Base-by-base conservation (phyloP, 768 basidiomycete species). In the Tricholoma hemisulphureum region DNA sequence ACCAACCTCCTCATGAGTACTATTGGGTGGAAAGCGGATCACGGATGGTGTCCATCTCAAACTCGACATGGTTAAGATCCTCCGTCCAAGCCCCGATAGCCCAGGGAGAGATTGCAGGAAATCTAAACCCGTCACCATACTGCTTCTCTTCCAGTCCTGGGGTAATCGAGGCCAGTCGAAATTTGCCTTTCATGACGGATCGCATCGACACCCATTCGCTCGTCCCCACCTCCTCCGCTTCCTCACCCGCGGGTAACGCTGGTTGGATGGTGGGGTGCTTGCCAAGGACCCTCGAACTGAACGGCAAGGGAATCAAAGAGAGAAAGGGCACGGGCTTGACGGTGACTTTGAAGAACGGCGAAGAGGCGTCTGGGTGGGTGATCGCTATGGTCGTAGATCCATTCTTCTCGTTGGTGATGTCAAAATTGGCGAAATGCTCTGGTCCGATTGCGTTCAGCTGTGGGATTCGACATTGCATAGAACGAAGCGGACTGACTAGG, bases 391-490 rank as follows among this genome's bases (percentile, higher is more conserved):
- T 57, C 8, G 65, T 68, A 9, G 53, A 63, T n/a, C 63, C 66
- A 51, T 61, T 41, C 2, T 62, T 46, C 3, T 57, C 41, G 8
- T 64, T 50, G 6, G 41, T 62, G 59, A 70, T 69, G 56, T 61
- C 55, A 31, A 75, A 73, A 11, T 66, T 53, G 24, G 72, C 72
- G 14, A 72, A 59, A 29, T 66, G 66, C 58, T 73, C 73, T 75
- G 50, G 11, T 37, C 29, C 18, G 4, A 13, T 20, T 18, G 35
- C 14, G 51, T 55, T 51, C 26, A 45, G 7, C 14, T 29, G 13
- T 34, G 32, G 32, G 14, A 34, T 11, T 16, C 23, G 37, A 31
- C 32, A n/a, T 14, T 11, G 21, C 3, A 16, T 4, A 13, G 50
- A 32, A 16, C 23, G 46, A 34, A 32, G 29, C 39, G 2, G 16